These are phyloP conservation scores for Penicillium steckii DNA, from an alignment of 495 filamentous ascomycete genomes.

Conservation along the genomic window DNA sequence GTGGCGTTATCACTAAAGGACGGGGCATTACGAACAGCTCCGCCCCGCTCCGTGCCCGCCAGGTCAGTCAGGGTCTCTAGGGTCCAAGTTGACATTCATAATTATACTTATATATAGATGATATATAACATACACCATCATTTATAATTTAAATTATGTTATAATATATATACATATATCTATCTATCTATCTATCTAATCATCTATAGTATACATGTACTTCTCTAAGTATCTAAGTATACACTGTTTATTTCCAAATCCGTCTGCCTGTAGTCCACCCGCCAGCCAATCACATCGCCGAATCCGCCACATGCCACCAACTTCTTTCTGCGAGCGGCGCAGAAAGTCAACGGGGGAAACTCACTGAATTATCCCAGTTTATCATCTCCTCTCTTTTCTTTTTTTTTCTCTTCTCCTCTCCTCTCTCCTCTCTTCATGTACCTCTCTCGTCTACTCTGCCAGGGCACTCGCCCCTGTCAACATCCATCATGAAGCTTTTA, in stretches of 20 bases:
- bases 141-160: too few species aligned
- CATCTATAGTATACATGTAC: too few species aligned
- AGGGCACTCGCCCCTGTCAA: constrained; percentile 3
- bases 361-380: neutral
- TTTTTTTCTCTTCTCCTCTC: neutral
- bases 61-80: neutral
- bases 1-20: neutral
- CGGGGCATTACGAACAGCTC: too few species aligned
- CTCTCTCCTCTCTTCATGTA: neutral
- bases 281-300: neutral
- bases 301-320: neutral
- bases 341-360: too few species aligned
- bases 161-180: too few species aligned
- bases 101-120: neutral
- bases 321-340: neutral
- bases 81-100: neutral
- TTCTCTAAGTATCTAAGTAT: too few species aligned
- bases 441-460: too few species aligned
- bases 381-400: neutral
- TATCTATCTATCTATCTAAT: too few species aligned
- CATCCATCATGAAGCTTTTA: constrained; percentile 9
- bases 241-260: too few species aligned
- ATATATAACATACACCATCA: too few species aligned
- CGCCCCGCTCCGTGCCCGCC: neutral
- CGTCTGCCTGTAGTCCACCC: neutral